These are phyloP conservation scores for Paramecium primaurelia DNA, from an alignment of 73 alveolate genomes.

Conservation along the genomic window DNA sequence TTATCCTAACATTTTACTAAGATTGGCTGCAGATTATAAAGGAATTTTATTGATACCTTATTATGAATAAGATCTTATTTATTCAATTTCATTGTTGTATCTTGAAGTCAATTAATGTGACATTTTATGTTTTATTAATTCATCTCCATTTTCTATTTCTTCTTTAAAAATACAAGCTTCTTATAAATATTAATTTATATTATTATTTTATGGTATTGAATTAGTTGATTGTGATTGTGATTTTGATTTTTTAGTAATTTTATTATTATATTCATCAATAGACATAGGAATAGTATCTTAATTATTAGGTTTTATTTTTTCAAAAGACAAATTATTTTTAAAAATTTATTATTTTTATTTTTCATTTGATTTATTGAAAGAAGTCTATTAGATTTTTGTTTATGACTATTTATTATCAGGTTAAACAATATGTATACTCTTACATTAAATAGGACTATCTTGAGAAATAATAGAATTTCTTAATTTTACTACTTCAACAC, in stretches of 20 bases:
- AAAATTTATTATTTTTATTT: neutral
- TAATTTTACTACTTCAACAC: neutral
- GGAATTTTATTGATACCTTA: neutral
- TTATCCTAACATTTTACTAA: neutral
- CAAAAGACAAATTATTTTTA: neutral
- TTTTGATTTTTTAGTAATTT: neutral
- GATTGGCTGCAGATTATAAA: neutral
- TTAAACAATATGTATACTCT: neutral
- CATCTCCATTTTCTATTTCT: neutral
- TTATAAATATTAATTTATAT: neutral
- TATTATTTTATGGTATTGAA: neutral
- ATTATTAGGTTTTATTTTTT: neutral
- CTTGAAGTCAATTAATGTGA: neutral
- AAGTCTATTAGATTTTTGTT: neutral
- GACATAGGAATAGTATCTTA: neutral
- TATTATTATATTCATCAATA: neutral
- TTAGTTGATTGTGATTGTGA: conserved; percentile 14
- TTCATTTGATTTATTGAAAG: neutral
- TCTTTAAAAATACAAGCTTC: conserved; percentile 12
- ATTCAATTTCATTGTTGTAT: neutral
- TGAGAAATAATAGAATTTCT: neutral
- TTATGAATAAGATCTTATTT: neutral
- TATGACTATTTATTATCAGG: neutral
- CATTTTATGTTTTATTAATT: neutral
- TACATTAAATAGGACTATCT: conserved; percentile 40